phyloP scores from a whole-genome alignment of 2,329 filamentous ascomycete genomes.

The Fonsecaea pugnacius region DNA sequence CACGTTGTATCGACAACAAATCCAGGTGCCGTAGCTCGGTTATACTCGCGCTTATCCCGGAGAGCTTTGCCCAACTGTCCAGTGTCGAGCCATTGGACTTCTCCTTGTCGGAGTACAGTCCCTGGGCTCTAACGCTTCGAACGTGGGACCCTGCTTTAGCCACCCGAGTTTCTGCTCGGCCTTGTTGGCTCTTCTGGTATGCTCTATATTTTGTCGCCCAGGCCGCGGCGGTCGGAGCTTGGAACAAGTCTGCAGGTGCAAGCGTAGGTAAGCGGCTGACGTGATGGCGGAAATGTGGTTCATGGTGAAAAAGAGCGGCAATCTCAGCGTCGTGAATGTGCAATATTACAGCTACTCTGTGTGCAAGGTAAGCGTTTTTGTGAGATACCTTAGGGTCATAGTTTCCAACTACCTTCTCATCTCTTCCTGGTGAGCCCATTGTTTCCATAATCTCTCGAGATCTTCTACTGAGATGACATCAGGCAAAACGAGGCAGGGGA shows the following conservation, averaged over 20 bases:
- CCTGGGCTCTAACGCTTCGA: no score
- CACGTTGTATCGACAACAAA: no score
- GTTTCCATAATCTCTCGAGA: conserved; percentile 8
- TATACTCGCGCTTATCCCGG: no score
- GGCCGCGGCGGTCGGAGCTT: conserved; percentile 5
- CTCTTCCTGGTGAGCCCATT: conserved; percentile 15
- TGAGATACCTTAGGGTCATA: no score
- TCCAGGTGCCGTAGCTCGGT: no score
- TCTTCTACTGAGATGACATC: conserved; percentile 5
- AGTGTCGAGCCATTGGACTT: no score
- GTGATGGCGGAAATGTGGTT: conserved; percentile 23
- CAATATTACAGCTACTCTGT: conserved; percentile 21
- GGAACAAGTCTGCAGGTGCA: conserved; percentile 6
- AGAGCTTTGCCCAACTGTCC: no score
- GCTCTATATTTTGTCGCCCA: conserved; percentile 14
- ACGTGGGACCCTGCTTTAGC: no score
- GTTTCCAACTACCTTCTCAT: conserved; percentile 25
- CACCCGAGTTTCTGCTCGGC: no score
- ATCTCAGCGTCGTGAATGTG: conserved; percentile 41
- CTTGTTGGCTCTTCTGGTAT: conserved; percentile 7
- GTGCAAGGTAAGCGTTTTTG: no score
- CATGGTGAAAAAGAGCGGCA: conserved; percentile 36
- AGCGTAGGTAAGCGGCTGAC: not conserved
- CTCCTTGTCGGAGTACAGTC: no score
- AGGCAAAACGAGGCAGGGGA: not conserved